These are phyloP conservation scores for Mortierella sp. DNA, from an alignment of 371 early-diverging fungal species.

Conservation along the genomic window DNA sequence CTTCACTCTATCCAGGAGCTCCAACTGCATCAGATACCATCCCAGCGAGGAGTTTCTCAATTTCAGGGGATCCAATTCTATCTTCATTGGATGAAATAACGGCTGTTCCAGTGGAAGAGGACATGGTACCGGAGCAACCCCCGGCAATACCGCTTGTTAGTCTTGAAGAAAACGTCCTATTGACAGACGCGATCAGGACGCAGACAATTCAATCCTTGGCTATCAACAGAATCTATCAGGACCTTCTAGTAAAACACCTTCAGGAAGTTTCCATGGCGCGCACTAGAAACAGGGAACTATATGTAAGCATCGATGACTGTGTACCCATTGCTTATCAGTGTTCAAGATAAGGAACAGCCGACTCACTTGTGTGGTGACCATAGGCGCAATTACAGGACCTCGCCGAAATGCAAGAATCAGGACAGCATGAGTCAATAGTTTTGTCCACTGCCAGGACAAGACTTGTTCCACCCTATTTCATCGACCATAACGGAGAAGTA, in stretches of 20 bases:
- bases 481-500: constrained; percentile 55
- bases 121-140: too few species aligned
- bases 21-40: not conserved
- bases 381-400: constrained; percentile 19
- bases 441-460: constrained; percentile 11
- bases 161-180: constrained; percentile 9
- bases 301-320: constrained; percentile 10
- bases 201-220: constrained; percentile 17
- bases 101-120: not conserved
- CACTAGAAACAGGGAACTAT: constrained; percentile 17
- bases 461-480: constrained; percentile 58
- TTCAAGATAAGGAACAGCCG: not conserved
- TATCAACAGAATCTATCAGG: constrained; percentile 26
- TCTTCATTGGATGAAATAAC: not conserved
- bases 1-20: not conserved
- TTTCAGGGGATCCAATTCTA: not conserved
- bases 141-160: constrained; percentile 3
- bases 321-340: not conserved
- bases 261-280: constrained; percentile 23
- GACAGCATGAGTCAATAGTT: constrained; percentile 10
- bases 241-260: constrained; percentile 15
- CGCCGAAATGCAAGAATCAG: constrained; percentile 8
- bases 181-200: constrained; percentile 21
- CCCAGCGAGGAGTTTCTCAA: not conserved
- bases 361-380: not conserved